Conservation (phyloP, 768 basidiomycete species). For the Fomitopsis serialis region DNA sequence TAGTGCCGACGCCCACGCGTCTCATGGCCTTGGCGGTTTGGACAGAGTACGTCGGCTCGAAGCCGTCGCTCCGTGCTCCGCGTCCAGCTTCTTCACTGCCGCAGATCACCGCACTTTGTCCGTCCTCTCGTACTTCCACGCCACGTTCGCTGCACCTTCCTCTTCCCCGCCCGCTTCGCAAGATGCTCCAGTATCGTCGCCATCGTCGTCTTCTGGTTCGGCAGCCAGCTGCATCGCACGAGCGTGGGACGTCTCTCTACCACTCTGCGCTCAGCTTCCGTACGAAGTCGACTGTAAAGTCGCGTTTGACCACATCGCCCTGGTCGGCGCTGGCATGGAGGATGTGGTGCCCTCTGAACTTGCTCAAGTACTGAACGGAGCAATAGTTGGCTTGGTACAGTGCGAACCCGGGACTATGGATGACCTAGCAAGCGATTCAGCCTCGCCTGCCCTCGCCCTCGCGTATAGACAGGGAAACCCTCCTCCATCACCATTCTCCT, state of each 20-base stretch:
- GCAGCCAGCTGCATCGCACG: constrained; percentile 25
- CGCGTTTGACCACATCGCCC: constrained; percentile 58
- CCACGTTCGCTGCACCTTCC: constrained; percentile 26
- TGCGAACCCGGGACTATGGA: constrained; percentile 41
- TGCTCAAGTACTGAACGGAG: constrained; percentile 67
- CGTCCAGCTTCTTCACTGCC: constrained; percentile 44
- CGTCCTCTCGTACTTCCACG: constrained; percentile 77
- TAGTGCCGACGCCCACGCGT: neutral
- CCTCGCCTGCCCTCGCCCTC: constrained; percentile 17
- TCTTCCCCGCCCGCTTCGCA: constrained; percentile 9
- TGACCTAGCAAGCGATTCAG: constrained; percentile 8
- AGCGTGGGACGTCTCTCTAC: constrained; percentile 62
- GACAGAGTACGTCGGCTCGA: neutral
- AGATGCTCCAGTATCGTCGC: neutral
- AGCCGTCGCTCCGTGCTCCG: constrained; percentile 39
- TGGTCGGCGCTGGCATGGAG: constrained; percentile 72
- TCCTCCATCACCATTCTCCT: constrained; percentile 52
- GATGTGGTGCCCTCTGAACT: constrained; percentile 74
- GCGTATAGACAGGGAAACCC: constrained; percentile 55
- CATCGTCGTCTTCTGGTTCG: neutral
- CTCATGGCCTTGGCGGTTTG: neutral
- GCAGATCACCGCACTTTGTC: constrained; percentile 69
- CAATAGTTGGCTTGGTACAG: constrained; percentile 70
- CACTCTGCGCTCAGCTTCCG: constrained; percentile 65
- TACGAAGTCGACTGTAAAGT: constrained; percentile 60